Conservation (phyloP, 352 stramenopile species). For the Bremia lactucae region DNA sequence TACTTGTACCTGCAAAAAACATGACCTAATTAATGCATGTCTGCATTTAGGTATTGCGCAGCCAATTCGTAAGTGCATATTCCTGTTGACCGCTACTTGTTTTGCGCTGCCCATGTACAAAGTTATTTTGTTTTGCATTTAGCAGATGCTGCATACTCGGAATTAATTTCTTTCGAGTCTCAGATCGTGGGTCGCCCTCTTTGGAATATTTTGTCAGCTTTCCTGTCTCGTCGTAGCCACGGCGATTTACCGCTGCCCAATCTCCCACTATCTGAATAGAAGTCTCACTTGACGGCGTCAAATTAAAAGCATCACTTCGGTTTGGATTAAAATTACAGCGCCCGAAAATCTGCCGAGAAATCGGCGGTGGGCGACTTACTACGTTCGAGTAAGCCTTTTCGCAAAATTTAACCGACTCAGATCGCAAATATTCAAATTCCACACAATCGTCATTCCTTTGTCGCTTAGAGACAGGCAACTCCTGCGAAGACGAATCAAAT, state of each 20-base stretch:
- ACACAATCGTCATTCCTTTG: slow-evolving; percentile 3
- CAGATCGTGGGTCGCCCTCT: slow-evolving; percentile 15
- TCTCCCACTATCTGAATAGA: slow-evolving; percentile 27
- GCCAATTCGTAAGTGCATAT: slow-evolving; percentile 57
- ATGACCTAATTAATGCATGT: background rate
- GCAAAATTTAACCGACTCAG: slow-evolving; percentile 31
- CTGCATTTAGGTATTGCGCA: slow-evolving; percentile 37
- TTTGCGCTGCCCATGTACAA: slow-evolving; percentile 19
- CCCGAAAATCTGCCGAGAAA: slow-evolving; percentile 27
- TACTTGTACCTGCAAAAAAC: slow-evolving; percentile 5
- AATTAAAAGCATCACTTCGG: slow-evolving; percentile 57
- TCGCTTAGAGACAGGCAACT: slow-evolving; percentile 9
- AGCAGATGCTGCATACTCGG: slow-evolving; percentile 45
- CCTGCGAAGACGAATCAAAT: slow-evolving; percentile 16
- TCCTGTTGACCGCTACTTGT: slow-evolving; percentile 31
- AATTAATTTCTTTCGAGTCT: slow-evolving; percentile 28
- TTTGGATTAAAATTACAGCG: slow-evolving; percentile 55
- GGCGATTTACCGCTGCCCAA: slow-evolving; percentile 32
- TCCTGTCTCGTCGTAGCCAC: slow-evolving; percentile 64
- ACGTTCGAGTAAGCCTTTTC: slow-evolving; percentile 63
- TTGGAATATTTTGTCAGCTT: slow-evolving; percentile 73
- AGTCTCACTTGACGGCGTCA: slow-evolving; percentile 31
- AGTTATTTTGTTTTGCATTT: slow-evolving; percentile 25
- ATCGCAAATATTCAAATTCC: slow-evolving; percentile 18
- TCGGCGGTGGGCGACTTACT: slow-evolving; percentile 27